Evolutionary conservation across 2,329 filamentous ascomycete species (phyloP).

Genomic region (Chaetothyriales sp.): DNA sequence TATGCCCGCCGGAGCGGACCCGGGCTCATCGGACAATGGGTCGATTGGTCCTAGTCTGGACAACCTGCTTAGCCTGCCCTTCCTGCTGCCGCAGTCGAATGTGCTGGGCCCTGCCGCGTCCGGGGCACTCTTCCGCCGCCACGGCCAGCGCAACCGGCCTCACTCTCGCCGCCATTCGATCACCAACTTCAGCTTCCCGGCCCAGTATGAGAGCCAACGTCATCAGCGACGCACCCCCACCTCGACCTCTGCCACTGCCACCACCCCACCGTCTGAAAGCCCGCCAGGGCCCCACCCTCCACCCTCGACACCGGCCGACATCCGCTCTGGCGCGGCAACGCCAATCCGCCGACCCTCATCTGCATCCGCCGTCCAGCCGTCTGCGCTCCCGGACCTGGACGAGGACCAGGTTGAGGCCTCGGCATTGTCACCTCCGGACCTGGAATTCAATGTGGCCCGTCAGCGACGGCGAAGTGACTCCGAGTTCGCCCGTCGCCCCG

Average conservation of each 20-base stretch:
- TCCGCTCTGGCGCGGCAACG: slow-evolving; percentile 38
- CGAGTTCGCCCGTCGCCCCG: slow-evolving; percentile 39
- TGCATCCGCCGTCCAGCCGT: slow-evolving; percentile 29
- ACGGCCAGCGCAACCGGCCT: slow-evolving; percentile 35
- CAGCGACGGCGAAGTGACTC: slow-evolving; percentile 45
- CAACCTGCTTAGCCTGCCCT: slow-evolving; percentile 32
- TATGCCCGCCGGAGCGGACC: slow-evolving; percentile 39
- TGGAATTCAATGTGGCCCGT: slow-evolving; percentile 31
- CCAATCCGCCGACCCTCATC: slow-evolving; percentile 33
- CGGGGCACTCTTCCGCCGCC: slow-evolving; percentile 36
- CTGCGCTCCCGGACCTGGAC: slow-evolving; percentile 25
- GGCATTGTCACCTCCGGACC: slow-evolving; percentile 20
- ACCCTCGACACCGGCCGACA: slow-evolving; percentile 48
- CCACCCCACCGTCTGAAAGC: slow-evolving; percentile 34
- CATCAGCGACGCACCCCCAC: slow-evolving; percentile 30
- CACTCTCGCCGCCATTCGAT: slow-evolving; percentile 39
- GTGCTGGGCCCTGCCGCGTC: slow-evolving; percentile 30
- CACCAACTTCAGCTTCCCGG: slow-evolving; percentile 35
- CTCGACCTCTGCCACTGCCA: slow-evolving; percentile 4
- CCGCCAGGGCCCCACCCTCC: slow-evolving; percentile 45
- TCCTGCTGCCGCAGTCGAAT: slow-evolving; percentile 27
- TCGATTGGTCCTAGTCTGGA: slow-evolving; percentile 27
- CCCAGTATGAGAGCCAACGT: slow-evolving; percentile 39
- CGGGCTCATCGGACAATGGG: slow-evolving; percentile 23
- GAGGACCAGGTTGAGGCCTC: slow-evolving; percentile 23